Percentiles rank a stretch among this genome's conserved stretches.
These are phyloP conservation scores for Chlorella vulgaris DNA, from an alignment of 139 green algal species.

Conservation along the genomic window DNA sequence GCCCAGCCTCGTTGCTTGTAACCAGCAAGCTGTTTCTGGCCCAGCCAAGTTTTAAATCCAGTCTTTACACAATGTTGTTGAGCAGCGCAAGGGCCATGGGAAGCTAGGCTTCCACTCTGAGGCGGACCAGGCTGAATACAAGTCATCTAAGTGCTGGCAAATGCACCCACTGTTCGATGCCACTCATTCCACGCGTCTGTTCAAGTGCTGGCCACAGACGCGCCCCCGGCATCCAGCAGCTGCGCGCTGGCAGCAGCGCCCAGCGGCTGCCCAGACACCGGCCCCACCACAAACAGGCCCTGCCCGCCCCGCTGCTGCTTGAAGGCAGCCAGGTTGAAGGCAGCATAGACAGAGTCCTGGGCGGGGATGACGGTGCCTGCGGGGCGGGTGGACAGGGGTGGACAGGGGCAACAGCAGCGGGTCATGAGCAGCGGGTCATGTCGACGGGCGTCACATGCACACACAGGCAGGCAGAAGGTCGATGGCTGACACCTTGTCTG, in stretches of 20 bases:
- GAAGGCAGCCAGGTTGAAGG: slow-evolving; percentile 41
- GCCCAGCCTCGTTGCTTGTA: too few relatives aligned
- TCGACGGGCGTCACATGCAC: too few relatives aligned
- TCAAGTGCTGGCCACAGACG: slow-evolving; percentile 2
- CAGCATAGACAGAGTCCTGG: slow-evolving; percentile 41
- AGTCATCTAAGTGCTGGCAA: too few relatives aligned
- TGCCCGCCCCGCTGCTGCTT: slow-evolving; percentile 46
- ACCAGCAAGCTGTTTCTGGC: too few relatives aligned
- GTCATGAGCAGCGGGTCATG: too few relatives aligned
- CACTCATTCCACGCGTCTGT: not conserved
- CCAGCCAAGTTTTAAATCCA: too few relatives aligned
- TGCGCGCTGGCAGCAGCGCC: slow-evolving; percentile 19
- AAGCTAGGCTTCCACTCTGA: too few relatives aligned
- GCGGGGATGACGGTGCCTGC: slow-evolving; percentile 61
- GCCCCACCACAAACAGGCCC: slow-evolving; percentile 54
- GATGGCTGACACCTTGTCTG: not conserved
- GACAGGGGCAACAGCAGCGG: too few relatives aligned
- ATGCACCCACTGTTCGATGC: too few relatives aligned
- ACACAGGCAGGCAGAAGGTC: not conserved
- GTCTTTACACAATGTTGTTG: too few relatives aligned
- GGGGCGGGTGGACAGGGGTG: not conserved
- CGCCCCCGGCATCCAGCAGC: not conserved
- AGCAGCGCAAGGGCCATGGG: too few relatives aligned
- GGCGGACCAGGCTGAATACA: too few relatives aligned
- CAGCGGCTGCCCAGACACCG: slow-evolving; percentile 18